phyloP scores from a whole-genome alignment of 176 grass and related monocot species.

The Panicum miliaceum region DNA sequence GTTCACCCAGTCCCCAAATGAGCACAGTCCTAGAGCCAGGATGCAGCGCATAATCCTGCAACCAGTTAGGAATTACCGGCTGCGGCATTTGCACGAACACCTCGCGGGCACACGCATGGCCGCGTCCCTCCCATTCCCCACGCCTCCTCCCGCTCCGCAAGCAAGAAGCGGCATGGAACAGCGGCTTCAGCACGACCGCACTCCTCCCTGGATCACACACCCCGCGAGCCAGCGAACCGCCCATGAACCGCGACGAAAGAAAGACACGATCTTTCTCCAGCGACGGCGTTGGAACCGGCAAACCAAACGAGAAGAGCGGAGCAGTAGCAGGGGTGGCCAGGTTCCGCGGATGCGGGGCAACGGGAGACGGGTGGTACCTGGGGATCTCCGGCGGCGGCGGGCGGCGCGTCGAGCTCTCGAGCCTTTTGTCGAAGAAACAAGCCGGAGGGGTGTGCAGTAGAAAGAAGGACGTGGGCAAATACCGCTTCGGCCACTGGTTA shows the following conservation, averaged over 20 bases:
- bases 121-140: background rate
- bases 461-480: background rate
- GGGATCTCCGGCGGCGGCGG: background rate
- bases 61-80: background rate
- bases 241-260: background rate
- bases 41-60: background rate
- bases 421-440: background rate
- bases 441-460: background rate
- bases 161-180: background rate
- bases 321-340: background rate
- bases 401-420: background rate
- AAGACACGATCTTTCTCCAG: background rate
- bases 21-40: background rate
- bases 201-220: background rate
- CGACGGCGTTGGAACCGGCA: too few species aligned
- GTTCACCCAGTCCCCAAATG: background rate
- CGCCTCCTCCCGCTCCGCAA: background rate
- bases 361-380: background rate
- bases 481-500: background rate
- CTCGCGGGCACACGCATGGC: background rate
- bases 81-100: constrained; percentile 7
- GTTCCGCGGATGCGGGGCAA: too few species aligned
- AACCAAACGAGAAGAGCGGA: background rate
- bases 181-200: background rate
- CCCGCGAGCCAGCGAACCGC: background rate